These are phyloP conservation scores for Starmerella stellata DNA, from an alignment of 805 yeast species.

Conservation along the genomic window DNA sequence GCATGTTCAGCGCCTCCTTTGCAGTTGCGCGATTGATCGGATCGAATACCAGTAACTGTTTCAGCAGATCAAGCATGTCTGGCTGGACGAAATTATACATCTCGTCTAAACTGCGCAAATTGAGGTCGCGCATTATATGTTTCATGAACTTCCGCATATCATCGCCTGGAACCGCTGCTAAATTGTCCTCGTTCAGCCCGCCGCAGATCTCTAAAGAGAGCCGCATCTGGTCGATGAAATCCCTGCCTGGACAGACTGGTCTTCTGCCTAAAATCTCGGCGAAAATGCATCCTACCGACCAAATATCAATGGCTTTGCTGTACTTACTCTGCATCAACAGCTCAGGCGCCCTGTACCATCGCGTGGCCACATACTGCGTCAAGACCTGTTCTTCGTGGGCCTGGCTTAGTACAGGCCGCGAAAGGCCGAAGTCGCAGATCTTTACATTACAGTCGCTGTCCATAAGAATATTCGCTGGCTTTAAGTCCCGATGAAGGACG, in stretches of 20 bases:
- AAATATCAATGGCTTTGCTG: conserved; percentile 88
- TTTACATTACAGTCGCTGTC: conserved; percentile 94
- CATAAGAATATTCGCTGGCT: conserved; percentile 82
- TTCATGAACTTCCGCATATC: conserved; percentile 78
- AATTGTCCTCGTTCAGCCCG: conserved; percentile 65
- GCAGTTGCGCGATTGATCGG: conserved; percentile 73
- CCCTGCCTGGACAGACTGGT: conserved; percentile 87
- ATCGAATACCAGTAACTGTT: conserved; percentile 66
- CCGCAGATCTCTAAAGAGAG: conserved; percentile 76
- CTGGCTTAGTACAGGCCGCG: conserved; percentile 42
- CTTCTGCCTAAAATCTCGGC: conserved; percentile 85
- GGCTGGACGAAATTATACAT: conserved; percentile 78
- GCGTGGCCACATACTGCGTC: conserved; percentile 94
- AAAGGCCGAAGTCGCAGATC: conserved; percentile 91
- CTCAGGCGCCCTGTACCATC: conserved; percentile 98
- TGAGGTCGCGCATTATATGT: conserved; percentile 54
- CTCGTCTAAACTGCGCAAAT: conserved; percentile 3
- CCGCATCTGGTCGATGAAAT: conserved; percentile 85
- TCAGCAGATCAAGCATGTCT: conserved; percentile 62
- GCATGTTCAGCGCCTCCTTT: conserved; percentile 74
- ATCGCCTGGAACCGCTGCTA: conserved; percentile 56
- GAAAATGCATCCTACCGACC: conserved; percentile 95
- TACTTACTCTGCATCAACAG: conserved; percentile 90
- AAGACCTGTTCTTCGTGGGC: conserved; percentile 80
- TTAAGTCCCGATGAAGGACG: conserved; percentile 82